Percentiles rank a stretch among this genome's conserved stretches.
Evolutionary conservation across 345 rosid genomes (phyloP).

Genomic region (Gossypium raimondii): DNA sequence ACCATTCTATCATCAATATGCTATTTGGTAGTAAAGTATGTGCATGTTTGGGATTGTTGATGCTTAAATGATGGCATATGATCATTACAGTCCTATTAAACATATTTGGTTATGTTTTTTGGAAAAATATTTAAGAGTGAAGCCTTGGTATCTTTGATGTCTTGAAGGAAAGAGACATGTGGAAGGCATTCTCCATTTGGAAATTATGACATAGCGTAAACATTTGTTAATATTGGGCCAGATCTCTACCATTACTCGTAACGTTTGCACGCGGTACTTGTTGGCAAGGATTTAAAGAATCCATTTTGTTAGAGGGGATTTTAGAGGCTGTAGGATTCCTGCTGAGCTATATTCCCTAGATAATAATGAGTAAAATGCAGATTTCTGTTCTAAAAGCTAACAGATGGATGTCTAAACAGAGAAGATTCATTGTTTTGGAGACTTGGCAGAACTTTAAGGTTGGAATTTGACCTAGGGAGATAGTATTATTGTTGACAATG

Average conservation of each 20-base stretch:
- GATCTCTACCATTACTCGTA: not conserved
- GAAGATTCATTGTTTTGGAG: not conserved
- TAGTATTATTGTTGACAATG: not conserved
- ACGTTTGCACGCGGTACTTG: not conserved
- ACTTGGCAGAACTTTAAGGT: not conserved
- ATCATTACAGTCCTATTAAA: not conserved
- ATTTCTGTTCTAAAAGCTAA: not conserved
- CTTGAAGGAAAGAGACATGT: not conserved
- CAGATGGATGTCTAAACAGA: too few relatives aligned
- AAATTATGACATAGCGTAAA: not conserved
- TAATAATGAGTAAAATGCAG: not conserved
- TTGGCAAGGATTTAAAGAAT: not conserved
- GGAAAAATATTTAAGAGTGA: not conserved
- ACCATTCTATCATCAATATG: not conserved
- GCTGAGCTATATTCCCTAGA: not conserved
- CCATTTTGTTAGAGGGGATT: not conserved
- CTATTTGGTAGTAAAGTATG: not conserved
- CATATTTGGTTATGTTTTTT: not conserved
- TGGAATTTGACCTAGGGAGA: not conserved
- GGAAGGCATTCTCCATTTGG: not conserved
- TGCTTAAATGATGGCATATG: conserved; percentile 6
- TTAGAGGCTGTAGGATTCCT: not conserved
- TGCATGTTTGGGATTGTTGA: not conserved
- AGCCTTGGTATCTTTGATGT: not conserved
- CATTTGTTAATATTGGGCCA: not conserved